Evolutionary conservation across 768 basidiomycete genomes (phyloP).

Genomic region (Phaeotremella skinneri): DNA sequence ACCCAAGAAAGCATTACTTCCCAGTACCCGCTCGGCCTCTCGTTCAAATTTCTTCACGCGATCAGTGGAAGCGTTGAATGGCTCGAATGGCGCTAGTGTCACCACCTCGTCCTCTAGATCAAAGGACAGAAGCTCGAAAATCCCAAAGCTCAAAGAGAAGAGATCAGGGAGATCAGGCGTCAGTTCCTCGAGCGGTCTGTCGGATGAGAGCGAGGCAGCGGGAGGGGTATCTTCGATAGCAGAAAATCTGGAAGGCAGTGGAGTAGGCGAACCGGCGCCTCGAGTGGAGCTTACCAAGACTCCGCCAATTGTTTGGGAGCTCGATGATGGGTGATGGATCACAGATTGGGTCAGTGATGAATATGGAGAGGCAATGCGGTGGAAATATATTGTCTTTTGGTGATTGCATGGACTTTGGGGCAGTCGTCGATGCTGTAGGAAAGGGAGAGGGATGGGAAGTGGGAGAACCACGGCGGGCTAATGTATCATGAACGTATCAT

Average conservation of each 20-base stretch:
- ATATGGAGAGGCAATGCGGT: no score
- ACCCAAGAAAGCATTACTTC: not conserved
- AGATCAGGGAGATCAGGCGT: not conserved
- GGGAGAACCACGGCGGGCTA: no score
- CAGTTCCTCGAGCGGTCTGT: not conserved
- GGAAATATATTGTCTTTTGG: not conserved
- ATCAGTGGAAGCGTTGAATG: not conserved
- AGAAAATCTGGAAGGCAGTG: not conserved
- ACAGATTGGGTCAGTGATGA: no score
- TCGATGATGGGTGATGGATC: constrained; percentile 8
- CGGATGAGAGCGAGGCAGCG: not conserved
- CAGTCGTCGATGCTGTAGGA: no score
- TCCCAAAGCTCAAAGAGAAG: not conserved
- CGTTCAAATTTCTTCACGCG: not conserved
- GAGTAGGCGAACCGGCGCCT: constrained; percentile 4
- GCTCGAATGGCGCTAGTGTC: not conserved
- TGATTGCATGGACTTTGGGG: no score
- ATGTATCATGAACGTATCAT: no score
- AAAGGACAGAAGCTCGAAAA: no score
- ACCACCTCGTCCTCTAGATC: no score
- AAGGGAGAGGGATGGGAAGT: no score
- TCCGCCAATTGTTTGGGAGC: constrained; percentile 21
- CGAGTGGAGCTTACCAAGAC: constrained; percentile 20
- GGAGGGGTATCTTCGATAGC: not conserved
- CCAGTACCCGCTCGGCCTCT: not conserved